Evolutionary conservation across 257 asterid species (phyloP), one percentile per base, ranked within the genome.

Genomic region (Ophiorrhiza pumila): DNA sequence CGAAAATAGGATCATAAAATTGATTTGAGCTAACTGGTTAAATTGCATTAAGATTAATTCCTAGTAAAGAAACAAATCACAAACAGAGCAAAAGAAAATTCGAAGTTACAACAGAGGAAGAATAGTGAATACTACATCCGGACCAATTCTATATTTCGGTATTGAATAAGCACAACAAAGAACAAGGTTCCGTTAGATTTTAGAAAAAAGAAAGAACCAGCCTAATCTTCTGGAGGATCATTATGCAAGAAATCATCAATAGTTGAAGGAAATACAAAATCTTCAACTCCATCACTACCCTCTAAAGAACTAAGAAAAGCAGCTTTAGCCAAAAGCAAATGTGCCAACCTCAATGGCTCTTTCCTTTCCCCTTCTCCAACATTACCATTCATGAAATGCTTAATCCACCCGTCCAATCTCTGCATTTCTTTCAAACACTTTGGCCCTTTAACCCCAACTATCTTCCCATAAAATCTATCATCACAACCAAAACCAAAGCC

Each of bases 391-490:
- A 69, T 32, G 60, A 80, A 84, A 75, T 82, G 82, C 76, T 86
- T 76, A 62, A 89, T 86, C 93, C 87, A 60, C 81, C 66, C 23
- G 84, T 82, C n/a, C 74, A 89, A 52, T 35, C 91, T 85, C 79
- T 76, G 85, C 29, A 39, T 42, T 72, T 89, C 87, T 76, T 79
- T 77, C 77, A 0, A 59, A 76, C 76, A 83, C 84, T 85, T 85
- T n/a, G 86, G 87, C 1, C 96, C 96, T 75, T 81, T 86, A 72
- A 80, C 83, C 29, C 93, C 91, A 32, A 86, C 84, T 73, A 85
- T 64, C 68, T 74, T 81, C 41, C 78, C 85, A 34, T 75, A 84
- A 76, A 89, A 87, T n/a, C 55, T 82, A 75, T 78, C 89, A 78
- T n/a, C 88, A 73, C 82, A 60, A 1, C 82, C 85, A 63, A n/a